A percentile compares a stretch with the other conserved stretches of the same genome.
Conservation (phyloP, 441 rosid genomes). For the Brassica hybrid region DNA sequence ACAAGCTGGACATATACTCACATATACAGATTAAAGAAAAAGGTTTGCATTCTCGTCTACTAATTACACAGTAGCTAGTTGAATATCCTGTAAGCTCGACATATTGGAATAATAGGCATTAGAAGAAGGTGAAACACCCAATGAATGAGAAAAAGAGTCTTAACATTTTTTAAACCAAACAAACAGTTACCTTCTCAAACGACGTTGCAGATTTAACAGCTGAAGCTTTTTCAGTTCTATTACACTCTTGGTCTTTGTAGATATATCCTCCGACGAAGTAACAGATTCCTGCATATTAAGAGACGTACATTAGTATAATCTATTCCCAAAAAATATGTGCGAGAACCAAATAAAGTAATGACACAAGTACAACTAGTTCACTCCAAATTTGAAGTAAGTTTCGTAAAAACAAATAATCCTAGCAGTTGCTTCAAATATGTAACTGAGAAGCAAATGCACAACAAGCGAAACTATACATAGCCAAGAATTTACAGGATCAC, state of each 20-base stretch:
- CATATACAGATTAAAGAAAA: not conserved
- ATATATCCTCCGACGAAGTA: constrained; percentile 84
- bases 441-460: constrained; percentile 16
- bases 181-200: constrained; percentile 69
- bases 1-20: not conserved
- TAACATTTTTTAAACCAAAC: not conserved
- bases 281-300: constrained; percentile 65
- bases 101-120: not conserved
- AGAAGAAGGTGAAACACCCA: not conserved
- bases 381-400: constrained; percentile 1
- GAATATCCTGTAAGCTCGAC: not conserved
- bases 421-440: constrained; percentile 4
- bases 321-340: not conserved
- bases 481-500: constrained; percentile 4
- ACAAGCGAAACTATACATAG: not conserved
- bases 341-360: not conserved
- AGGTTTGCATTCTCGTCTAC: not conserved
- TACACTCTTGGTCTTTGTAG: constrained; percentile 90
- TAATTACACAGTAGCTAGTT: not conserved
- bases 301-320: not conserved
- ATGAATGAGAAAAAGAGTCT: constrained; percentile 8
- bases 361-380: constrained; percentile 9
- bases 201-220: constrained; percentile 80
- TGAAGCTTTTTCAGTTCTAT: constrained; percentile 95
- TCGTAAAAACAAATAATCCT: constrained; percentile 4